Base-by-base conservation (phyloP, 371 early-diverging fungal species). In the Mucor plumbeus region DNA sequence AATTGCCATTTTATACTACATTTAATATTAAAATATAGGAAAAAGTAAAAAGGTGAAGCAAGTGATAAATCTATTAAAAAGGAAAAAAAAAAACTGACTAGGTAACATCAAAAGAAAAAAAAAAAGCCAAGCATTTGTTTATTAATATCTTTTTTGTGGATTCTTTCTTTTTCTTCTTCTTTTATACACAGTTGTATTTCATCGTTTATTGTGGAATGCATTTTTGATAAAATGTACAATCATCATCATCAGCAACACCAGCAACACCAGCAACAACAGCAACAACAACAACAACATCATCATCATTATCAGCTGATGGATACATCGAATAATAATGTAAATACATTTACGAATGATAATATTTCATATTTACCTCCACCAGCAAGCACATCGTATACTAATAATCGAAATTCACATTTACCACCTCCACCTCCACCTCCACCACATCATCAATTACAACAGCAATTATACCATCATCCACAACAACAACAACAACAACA, bases 211-310 rank as follows among this genome's bases (percentile, higher is more conserved):
- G 44, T 44, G 44, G 44, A 15, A 17, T 44, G 44, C 44, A 44
- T 44, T 17, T 44, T 17, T 44, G 44, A 44, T 10, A 59, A 50
- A 9, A 70, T 70, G 70, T 70, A 70, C 40, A 65, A 65, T 15
- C 70, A 70, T 36, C 70, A 69, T 0, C 59, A 58, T 5, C 64
- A 69, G 8, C 63, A 59, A 31, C 68, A 59, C 13, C 69, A 60
- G 26, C 59, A 59, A 38, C 65, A n/a, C n/a, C n/a, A 48, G 26
- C 69, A 63, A 10, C 65, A 41, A 9, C 61, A 50, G 21, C 50
- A 50, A 15, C 59, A 56, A 1, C 61, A 57, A 71, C 64, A 67
- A 26, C 60, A 59, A 4, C 63, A 55, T 56, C 69, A 67, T 31
- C 21, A 34, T 10, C 57, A 54, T 31, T 54, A 66, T 38, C 61